Evolutionary conservation across 176 grass and related monocot genomes (phyloP).

Genomic region (Dactylis glomerata): DNA sequence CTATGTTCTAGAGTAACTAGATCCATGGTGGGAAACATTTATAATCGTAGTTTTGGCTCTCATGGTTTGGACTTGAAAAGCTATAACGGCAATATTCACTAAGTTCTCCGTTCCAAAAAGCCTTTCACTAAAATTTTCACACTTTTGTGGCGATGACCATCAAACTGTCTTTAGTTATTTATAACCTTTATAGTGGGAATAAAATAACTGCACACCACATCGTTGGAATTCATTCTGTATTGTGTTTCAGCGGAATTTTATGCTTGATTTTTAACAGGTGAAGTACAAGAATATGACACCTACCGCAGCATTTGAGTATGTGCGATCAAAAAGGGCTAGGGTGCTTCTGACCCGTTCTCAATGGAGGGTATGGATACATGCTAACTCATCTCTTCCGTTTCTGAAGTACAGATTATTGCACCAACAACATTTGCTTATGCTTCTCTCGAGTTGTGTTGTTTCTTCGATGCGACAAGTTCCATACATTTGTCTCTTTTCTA

Average conservation of each 20-base stretch:
- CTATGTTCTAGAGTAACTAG: not conserved
- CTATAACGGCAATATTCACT: not conserved
- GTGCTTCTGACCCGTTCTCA: constrained; percentile 76
- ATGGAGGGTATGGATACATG: constrained; percentile 53
- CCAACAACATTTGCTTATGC: not conserved
- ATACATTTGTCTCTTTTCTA: not conserved
- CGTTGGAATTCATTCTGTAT: not conserved
- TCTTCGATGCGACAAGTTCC: not conserved
- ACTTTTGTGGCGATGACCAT: not conserved
- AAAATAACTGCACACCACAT: not conserved
- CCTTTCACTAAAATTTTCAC: not conserved
- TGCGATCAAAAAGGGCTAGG: constrained; percentile 68
- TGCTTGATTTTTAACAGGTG: constrained; percentile 39
- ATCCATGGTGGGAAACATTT: not conserved
- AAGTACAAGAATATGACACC: constrained; percentile 93
- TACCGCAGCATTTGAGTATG: constrained; percentile 58
- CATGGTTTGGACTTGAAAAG: not conserved
- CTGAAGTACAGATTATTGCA: not conserved
- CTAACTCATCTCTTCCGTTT: constrained; percentile 21
- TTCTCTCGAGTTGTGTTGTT: not conserved
- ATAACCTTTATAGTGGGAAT: not conserved
- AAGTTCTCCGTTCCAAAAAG: too few species aligned
- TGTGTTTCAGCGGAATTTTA: not conserved
- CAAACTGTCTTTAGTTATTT: not conserved
- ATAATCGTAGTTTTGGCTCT: not conserved